Percentiles rank a stretch among this genome's conserved stretches.
These are phyloP conservation scores for Viola pubescens DNA, from an alignment of 441 rosid genomes.

Conservation along the genomic window DNA sequence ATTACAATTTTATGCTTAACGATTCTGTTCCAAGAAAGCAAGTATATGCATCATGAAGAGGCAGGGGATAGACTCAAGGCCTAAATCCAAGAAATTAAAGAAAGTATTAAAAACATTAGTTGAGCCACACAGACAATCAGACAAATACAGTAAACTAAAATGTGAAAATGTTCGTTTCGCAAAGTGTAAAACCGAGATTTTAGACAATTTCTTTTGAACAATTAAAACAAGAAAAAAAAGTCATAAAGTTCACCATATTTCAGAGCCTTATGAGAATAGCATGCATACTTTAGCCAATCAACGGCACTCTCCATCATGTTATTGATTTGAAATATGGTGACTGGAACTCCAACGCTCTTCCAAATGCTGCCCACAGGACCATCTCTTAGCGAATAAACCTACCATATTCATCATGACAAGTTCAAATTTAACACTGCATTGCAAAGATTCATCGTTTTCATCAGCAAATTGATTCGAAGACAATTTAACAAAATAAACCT, in stretches of 20 bases:
- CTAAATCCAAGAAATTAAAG: neutral
- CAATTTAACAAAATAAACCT: constrained; percentile 38
- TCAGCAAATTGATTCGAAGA: neutral
- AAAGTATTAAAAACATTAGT: neutral
- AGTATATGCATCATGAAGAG: neutral
- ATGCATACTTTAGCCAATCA: constrained; percentile 85
- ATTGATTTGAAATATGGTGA: constrained; percentile 36
- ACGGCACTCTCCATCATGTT: constrained; percentile 34
- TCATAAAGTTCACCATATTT: neutral
- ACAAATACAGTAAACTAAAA: neutral
- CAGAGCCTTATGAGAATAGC: constrained; percentile 11
- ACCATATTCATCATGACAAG: constrained; percentile 22
- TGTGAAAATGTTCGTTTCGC: neutral
- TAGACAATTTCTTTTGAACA: neutral
- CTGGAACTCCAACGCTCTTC: constrained; percentile 57
- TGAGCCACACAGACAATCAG: too few species aligned
- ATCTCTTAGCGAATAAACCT: constrained; percentile 78
- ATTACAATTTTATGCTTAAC: neutral
- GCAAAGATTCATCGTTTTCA: neutral
- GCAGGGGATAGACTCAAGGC: neutral
- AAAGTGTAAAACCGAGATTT: neutral
- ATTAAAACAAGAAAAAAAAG: constrained; percentile 1
- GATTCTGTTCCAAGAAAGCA: too few species aligned
- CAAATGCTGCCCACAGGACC: constrained; percentile 71
- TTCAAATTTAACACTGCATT: constrained; percentile 3